Evolutionary conservation across 768 basidiomycete genomes (phyloP).

Genomic region (Hemileccinum rubropunctum): DNA sequence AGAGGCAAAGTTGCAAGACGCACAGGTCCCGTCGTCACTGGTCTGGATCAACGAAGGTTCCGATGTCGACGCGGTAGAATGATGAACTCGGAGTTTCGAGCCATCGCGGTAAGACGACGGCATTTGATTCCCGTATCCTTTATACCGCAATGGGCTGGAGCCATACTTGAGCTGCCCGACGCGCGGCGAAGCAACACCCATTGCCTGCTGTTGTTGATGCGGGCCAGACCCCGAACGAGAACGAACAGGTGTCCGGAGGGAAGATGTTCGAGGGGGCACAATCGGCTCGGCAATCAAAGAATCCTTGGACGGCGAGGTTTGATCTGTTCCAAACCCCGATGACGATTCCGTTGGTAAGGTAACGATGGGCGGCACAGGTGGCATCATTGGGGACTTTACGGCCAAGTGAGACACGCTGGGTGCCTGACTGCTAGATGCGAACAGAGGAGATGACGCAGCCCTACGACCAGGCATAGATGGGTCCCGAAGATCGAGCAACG

Average conservation of each 20-base stretch:
- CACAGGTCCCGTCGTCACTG: slow-evolving; percentile 51
- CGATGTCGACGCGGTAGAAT: slow-evolving; percentile 72
- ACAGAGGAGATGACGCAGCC: slow-evolving; percentile 33
- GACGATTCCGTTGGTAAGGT: slow-evolving; percentile 23
- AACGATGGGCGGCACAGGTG: slow-evolving; percentile 18
- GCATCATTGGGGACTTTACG: slow-evolving; percentile 19
- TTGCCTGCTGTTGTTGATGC: slow-evolving; percentile 22
- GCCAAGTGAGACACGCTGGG: slow-evolving; percentile 16
- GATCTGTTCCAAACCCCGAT: slow-evolving; percentile 13
- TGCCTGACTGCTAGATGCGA: slow-evolving; percentile 34
- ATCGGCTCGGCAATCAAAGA: slow-evolving; percentile 40
- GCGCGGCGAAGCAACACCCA: slow-evolving; percentile 32
- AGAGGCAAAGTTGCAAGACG: slow-evolving; percentile 28
- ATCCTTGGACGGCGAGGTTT: slow-evolving; percentile 49
- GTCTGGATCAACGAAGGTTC: slow-evolving; percentile 73
- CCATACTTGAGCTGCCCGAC: slow-evolving; percentile 35
- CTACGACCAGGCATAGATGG: slow-evolving; percentile 58
- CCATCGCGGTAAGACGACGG: slow-evolving; percentile 40
- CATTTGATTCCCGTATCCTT: slow-evolving; percentile 35
- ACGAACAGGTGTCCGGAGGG: slow-evolving; percentile 31
- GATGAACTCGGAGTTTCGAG: slow-evolving; percentile 56
- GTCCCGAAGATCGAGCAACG: slow-evolving; percentile 61
- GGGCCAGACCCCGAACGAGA: slow-evolving; percentile 30
- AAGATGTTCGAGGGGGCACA: slow-evolving; percentile 30
- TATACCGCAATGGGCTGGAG: slow-evolving; percentile 43